Conservation (phyloP, 164 flowering plant species). For the Annona squamosa region DNA sequence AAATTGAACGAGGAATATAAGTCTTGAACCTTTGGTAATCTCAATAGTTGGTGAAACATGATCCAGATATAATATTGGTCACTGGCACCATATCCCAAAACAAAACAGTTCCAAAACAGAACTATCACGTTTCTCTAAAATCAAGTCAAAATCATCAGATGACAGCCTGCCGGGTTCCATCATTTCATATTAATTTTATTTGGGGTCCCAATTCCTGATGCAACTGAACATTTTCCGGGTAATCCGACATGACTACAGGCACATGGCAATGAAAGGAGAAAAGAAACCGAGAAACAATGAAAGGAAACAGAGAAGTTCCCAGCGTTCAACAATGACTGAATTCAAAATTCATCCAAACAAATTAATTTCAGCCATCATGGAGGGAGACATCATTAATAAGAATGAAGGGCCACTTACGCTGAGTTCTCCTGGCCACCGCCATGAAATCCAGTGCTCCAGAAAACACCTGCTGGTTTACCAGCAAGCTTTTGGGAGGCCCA, state of each 20-base stretch:
- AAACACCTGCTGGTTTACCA: conserved; percentile 89
- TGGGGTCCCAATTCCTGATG: too few species aligned
- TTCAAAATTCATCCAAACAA: neutral
- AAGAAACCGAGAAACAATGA: neutral
- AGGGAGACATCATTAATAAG: neutral
- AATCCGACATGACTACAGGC: neutral
- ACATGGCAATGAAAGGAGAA: neutral
- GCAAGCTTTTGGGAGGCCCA: conserved; percentile 78
- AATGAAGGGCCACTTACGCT: conserved; percentile 40
- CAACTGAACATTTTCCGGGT: too few species aligned
- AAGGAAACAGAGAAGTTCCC: neutral
- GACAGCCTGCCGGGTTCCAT: too few species aligned
- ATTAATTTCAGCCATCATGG: neutral
- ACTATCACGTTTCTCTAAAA: too few species aligned
- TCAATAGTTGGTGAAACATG: too few species aligned
- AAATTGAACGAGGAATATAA: too few species aligned
- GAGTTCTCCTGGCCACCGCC: conserved; percentile 92
- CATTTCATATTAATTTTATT: too few species aligned
- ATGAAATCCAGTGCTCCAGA: conserved; percentile 92
- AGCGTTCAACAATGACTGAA: neutral
- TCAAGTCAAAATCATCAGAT: too few species aligned
- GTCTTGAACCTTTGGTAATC: too few species aligned
- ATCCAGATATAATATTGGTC: too few species aligned
- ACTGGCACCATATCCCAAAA: too few species aligned
- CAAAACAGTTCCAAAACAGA: too few species aligned